Evolutionary conservation across 768 basidiomycete species (phyloP).

Genomic region (Rubroboletus satanas): DNA sequence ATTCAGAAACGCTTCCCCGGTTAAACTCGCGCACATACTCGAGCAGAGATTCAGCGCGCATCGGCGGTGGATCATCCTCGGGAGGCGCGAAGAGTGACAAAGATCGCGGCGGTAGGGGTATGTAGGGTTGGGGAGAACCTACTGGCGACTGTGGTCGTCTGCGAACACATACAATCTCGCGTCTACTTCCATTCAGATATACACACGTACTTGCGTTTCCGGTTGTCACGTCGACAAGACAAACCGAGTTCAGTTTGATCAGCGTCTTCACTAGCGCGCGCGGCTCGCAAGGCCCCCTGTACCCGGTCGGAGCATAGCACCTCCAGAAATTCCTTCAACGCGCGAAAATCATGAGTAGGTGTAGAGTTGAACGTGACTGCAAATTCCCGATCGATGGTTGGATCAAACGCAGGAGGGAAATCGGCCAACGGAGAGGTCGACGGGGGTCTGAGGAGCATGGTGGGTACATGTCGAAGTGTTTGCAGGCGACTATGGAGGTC

Average conservation of each 20-base stretch:
- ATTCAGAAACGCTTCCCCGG: slow-evolving; percentile 19
- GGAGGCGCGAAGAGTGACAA: slow-evolving; percentile 41
- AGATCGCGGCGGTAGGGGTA: slow-evolving; percentile 37
- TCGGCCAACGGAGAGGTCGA: slow-evolving; percentile 19
- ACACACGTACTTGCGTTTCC: slow-evolving; percentile 53
- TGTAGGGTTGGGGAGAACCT: slow-evolving; percentile 57
- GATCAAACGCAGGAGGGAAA: slow-evolving; percentile 28
- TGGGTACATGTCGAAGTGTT: slow-evolving; percentile 43
- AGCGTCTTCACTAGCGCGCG: slow-evolving; percentile 49
- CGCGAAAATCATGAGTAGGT: slow-evolving; percentile 41
- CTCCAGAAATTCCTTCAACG: slow-evolving; percentile 47
- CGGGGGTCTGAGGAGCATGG: slow-evolving; percentile 41
- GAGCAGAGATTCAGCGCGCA: slow-evolving; percentile 45
- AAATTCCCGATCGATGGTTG: slow-evolving; percentile 28
- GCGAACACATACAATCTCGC: neutral
- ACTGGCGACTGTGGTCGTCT: slow-evolving; percentile 53
- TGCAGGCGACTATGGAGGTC: slow-evolving; percentile 45
- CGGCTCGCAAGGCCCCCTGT: slow-evolving; percentile 56
- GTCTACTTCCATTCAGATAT: neutral
- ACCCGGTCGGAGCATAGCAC: slow-evolving; percentile 46
- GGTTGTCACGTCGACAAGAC: slow-evolving; percentile 44
- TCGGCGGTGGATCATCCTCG: slow-evolving; percentile 34
- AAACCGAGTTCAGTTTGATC: slow-evolving; percentile 50
- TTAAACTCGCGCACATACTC: slow-evolving; percentile 62
- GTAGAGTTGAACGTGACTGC: slow-evolving; percentile 26